Base-by-base conservation (phyloP, 371 early-diverging fungal genomes). In the Parasitella parasitica region DNA sequence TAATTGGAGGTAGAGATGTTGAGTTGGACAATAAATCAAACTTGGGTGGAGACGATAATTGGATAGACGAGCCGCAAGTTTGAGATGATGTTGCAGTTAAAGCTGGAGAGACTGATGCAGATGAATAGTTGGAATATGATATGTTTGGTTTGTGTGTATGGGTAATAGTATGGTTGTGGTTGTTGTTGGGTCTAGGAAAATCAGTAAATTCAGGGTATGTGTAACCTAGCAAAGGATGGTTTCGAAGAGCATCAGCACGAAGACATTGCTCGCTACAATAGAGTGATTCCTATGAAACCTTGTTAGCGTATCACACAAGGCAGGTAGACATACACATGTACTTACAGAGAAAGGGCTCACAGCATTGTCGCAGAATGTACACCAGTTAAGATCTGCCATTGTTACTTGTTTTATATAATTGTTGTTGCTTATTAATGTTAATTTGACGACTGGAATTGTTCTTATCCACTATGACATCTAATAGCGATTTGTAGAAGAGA, bases 331-430 rank as follows among this genome's bases (percentile, higher is more conserved):
- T 8, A 18, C 3, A 12, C 34, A 34, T 36, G 6, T 16, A 43
- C 74, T 61, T 72, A 77, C 77, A 24, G 73, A 73, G 48, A 64
- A 77, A 34, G 69, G 77, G 41, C 60, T 73, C 36, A 78, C 61
- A 35, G 76, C 71, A 59, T 71, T 73, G 46, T 77, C 77, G 38
- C 77, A 77, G 38, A 60, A 73, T 15, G 77, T 73, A 61, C 76
- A 75, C 76, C 76, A 75, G 51, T 75, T 72, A 15, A 72, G 59
- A 58, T 73, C 70, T 24, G 64, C 41, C 73, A 73, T 73, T 15
- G 32, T 57, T 46, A 56, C 15, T 30, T 9, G 11, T 28, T 43
- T 43, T 20, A 20, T 16, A 46, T 13, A 22, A 22, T 24, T 13
- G 13, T 46, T 18, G 24, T n/a, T n/a, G n/a, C n/a, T n/a, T n/a